Evolutionary conservation across 108 stramenopile genomes (phyloP), one percentile per base, ranked within the genome.

Genomic region (Epithemia pelagica): DNA sequence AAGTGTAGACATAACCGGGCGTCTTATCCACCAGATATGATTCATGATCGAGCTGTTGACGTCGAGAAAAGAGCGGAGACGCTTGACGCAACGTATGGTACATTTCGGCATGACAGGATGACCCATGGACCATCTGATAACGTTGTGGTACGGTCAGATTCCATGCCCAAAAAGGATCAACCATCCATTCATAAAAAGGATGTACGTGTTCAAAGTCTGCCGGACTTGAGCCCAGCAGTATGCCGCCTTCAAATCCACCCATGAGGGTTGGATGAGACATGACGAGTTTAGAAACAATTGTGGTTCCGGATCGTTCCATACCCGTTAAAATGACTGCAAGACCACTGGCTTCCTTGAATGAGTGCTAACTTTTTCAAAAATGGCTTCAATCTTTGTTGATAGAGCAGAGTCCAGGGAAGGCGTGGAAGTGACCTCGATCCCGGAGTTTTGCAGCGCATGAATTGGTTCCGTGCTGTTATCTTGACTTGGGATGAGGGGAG

Each of bases 301-400:
- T 64, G 57, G 63, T 64, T 23, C 63, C 63, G n/a, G 63, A 33
- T n/a, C 51, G 31, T 64, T 64, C 63, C 31, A 33, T 51, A 2
- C 63, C 63, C 51, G 63, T 51, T 1, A 64, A 22, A 52, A 64
- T 64, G 2, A 24, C 32, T 24, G 22, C 15, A 26, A 59, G 21
- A 15, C 58, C 58, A 26, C 58, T 59, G 21, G 58, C 58, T 52
- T n/a, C n/a, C n/a, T n/a, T n/a, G n/a, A n/a, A n/a, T n/a, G n/a
- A n/a, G n/a, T n/a, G n/a, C n/a, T n/a, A n/a, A n/a, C n/a, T n/a
- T n/a, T n/a, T n/a, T n/a, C n/a, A n/a, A n/a, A n/a, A n/a, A n/a
- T n/a, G n/a, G n/a, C n/a, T n/a, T n/a, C n/a, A n/a, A n/a, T n/a
- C n/a, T n/a, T n/a, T n/a, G n/a, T n/a, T n/a, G n/a, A n/a, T n/a